Conservation (phyloP, 805 yeast species). For the Metschnikowia cubensis region DNA sequence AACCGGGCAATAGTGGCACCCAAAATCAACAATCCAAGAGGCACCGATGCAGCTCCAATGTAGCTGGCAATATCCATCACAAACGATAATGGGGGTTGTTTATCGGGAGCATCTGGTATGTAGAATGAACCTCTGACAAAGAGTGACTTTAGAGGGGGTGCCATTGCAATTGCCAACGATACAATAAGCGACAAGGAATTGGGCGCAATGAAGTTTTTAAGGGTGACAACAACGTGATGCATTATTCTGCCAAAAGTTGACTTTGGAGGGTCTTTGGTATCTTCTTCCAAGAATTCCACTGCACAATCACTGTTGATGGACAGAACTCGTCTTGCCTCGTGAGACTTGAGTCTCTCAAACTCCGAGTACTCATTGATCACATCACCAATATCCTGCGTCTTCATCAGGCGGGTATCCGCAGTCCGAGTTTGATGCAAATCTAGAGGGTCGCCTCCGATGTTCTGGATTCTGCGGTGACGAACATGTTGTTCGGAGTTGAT, state of each 20-base stretch:
- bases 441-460: slow-evolving; percentile 3
- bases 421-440: slow-evolving; percentile 16
- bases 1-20: slow-evolving; percentile 89
- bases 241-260: not conserved
- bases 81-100: slow-evolving; percentile 77
- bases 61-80: slow-evolving; percentile 77
- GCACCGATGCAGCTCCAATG: slow-evolving; percentile 84
- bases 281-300: slow-evolving; percentile 8
- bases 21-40: slow-evolving; percentile 72
- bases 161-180: slow-evolving; percentile 65
- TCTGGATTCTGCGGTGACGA: slow-evolving; percentile 1
- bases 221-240: slow-evolving; percentile 11
- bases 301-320: slow-evolving; percentile 6
- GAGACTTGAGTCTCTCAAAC: slow-evolving; percentile 30
- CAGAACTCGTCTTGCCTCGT: slow-evolving; percentile 10
- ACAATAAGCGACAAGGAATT: slow-evolving; percentile 67
- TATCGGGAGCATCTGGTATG: slow-evolving; percentile 79
- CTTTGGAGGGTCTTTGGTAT: not conserved
- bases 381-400: slow-evolving; percentile 34
- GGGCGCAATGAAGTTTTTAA: slow-evolving; percentile 60
- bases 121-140: slow-evolving; percentile 51
- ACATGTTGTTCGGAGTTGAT: not conserved
- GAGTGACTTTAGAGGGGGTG: slow-evolving; percentile 61
- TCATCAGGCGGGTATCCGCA: slow-evolving; percentile 23
- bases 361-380: slow-evolving; percentile 47